Evolutionary conservation across 129 eudicot genomes (phyloP).

Genomic region (Arctium minus): DNA sequence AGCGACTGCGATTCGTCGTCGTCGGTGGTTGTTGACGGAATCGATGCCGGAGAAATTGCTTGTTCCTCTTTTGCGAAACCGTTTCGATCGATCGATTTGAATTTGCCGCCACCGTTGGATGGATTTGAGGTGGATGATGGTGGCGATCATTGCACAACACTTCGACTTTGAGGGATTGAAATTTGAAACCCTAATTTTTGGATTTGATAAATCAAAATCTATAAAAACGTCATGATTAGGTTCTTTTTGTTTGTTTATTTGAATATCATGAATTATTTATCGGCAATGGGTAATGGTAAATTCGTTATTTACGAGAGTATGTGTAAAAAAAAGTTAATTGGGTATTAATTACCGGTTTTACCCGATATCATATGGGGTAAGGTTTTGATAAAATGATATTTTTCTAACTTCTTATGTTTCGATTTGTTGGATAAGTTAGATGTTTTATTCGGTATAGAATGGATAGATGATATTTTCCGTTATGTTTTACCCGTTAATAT

Average conservation of each 20-base stretch:
- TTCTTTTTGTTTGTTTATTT: constrained; percentile 16
- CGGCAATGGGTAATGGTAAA: too few relatives aligned
- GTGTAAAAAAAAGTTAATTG: too few relatives aligned
- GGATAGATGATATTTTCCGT: too few relatives aligned
- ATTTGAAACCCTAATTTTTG: neutral
- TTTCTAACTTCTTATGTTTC: too few relatives aligned
- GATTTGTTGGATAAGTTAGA: too few relatives aligned
- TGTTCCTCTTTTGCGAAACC: constrained; percentile 40
- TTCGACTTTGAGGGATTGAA: constrained; percentile 48
- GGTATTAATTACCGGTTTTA: too few relatives aligned
- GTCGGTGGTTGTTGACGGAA: constrained; percentile 60
- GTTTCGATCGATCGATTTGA: constrained; percentile 59
- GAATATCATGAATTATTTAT: constrained; percentile 16
- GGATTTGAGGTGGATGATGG: constrained; percentile 41
- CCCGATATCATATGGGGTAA: too few relatives aligned
- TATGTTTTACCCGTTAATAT: too few relatives aligned
- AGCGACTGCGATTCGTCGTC: constrained; percentile 93
- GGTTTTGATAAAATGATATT: too few relatives aligned
- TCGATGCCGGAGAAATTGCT: constrained; percentile 42
- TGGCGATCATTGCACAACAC: constrained; percentile 45
- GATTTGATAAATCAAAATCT: neutral
- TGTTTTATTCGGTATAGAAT: too few relatives aligned
- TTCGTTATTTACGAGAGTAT: too few relatives aligned
- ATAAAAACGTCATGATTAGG: constrained; percentile 13
- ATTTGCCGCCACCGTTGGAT: constrained; percentile 69